These are phyloP conservation scores for Pseudonitzschia multiseries DNA, from an alignment of 108 stramenopile genomes.

Conservation along the genomic window DNA sequence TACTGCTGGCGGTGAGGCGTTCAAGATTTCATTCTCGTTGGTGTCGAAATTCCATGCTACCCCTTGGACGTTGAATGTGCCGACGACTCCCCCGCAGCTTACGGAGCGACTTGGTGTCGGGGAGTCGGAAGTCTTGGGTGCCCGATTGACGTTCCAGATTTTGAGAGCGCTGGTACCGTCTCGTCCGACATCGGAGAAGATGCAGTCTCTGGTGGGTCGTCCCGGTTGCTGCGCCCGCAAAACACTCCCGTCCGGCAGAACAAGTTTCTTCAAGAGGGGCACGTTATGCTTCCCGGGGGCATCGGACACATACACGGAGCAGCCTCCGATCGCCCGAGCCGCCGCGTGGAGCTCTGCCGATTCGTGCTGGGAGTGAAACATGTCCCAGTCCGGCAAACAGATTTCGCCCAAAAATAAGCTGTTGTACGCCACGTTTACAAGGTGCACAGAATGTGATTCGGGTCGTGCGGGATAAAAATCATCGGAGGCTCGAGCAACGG, in stretches of 20 bases:
- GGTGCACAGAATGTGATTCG: conserved; percentile 53
- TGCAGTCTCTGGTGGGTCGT: conserved; percentile 39
- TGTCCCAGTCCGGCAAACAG: conserved; percentile 76
- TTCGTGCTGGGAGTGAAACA: conserved; percentile 60
- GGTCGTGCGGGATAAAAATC: conserved; percentile 63
- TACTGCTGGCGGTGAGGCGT: conserved; percentile 20
- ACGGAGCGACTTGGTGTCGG: background rate
- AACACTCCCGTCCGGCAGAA: conserved; percentile 47
- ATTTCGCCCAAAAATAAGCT: conserved; percentile 54
- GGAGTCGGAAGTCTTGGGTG: background rate
- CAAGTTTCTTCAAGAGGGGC: conserved; percentile 32
- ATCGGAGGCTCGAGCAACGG: conserved; percentile 52
- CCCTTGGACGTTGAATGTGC: conserved; percentile 49
- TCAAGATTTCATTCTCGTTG: conserved; percentile 38
- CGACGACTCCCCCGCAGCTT: conserved; percentile 35
- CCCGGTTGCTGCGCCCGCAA: conserved; percentile 35
- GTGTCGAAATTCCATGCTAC: conserved; percentile 47
- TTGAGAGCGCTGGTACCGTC: conserved; percentile 42
- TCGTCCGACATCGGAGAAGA: conserved; percentile 46
- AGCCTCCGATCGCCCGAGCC: conserved; percentile 57
- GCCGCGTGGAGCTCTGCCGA: conserved; percentile 63
- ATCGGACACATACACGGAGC: conserved; percentile 72
- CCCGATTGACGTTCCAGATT: conserved; percentile 34
- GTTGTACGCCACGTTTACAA: conserved; percentile 65
- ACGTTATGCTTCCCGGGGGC: conserved; percentile 45